Conservation (phyloP, 2,329 filamentous ascomycete species). For the Cladosporium sp. region DNA sequence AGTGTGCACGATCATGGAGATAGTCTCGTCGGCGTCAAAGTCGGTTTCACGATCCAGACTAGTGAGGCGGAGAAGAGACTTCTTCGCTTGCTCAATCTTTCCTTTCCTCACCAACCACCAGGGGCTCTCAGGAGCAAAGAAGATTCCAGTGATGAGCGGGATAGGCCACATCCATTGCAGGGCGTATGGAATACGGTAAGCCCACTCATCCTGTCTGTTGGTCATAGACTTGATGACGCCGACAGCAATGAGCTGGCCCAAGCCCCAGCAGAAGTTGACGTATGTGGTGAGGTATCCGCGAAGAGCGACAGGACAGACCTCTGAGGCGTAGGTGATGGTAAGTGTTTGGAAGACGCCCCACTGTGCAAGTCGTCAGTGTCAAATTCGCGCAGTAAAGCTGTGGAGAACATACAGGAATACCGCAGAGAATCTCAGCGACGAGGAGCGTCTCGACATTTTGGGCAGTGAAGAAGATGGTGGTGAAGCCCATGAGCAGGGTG, state of each 20-base stretch:
- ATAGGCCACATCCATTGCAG: slow-evolving; percentile 75
- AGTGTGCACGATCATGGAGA: slow-evolving; percentile 90
- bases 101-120: slow-evolving; percentile 67
- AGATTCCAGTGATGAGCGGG: slow-evolving; percentile 59
- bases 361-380: neutral
- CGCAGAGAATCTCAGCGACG: slow-evolving; percentile 42
- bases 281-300: slow-evolving; percentile 68
- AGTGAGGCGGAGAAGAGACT: slow-evolving; percentile 60
- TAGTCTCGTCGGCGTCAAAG: slow-evolving; percentile 75
- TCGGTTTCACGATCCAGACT: slow-evolving; percentile 57
- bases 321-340: slow-evolving; percentile 49
- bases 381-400: too few species aligned
- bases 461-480: slow-evolving; percentile 45
- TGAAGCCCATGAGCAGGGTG: slow-evolving; percentile 38
- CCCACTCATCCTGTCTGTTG: slow-evolving; percentile 59
- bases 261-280: slow-evolving; percentile 70
- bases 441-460: slow-evolving; percentile 38
- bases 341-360: slow-evolving; percentile 23
- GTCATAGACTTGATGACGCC: slow-evolving; percentile 65
- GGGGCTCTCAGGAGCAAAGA: slow-evolving; percentile 57
- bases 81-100: slow-evolving; percentile 59
- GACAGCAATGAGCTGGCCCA: slow-evolving; percentile 66
- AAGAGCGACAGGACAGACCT: slow-evolving; percentile 65
- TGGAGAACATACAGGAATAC: slow-evolving; percentile 25
- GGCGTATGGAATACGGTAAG: slow-evolving; percentile 64